A percentile compares a stretch with the other conserved stretches of the same genome.
Conservation (phyloP, 495 filamentous ascomycete species). For the Xylaria bambusicola region DNA sequence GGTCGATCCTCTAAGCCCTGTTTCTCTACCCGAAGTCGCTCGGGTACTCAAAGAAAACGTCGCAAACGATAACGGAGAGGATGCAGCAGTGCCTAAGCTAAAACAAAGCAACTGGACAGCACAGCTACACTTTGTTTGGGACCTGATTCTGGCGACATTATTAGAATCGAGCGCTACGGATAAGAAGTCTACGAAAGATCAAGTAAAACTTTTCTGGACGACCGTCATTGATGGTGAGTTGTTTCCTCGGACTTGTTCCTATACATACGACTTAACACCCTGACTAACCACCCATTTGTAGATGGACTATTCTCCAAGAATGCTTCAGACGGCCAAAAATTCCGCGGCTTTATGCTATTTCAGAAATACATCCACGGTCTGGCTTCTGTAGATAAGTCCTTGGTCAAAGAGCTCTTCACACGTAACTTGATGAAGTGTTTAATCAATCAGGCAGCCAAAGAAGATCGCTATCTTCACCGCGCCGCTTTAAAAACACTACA, state of each 20-base stretch:
- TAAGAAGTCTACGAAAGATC: conserved; percentile 37
- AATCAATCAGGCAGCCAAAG: conserved; percentile 81
- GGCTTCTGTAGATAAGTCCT: conserved; percentile 29
- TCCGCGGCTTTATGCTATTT: conserved; percentile 86
- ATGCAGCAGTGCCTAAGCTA: conserved; percentile 39
- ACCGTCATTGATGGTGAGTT: conserved; percentile 80
- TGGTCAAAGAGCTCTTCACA: conserved; percentile 62
- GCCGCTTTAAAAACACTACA: conserved; percentile 73
- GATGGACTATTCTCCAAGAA: conserved; percentile 78
- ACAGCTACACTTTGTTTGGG: conserved; percentile 87
- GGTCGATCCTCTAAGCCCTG: conserved; percentile 69
- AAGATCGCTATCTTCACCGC: conserved; percentile 81
- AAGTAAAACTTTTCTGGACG: conserved; percentile 84
- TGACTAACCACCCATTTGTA: conserved; percentile 38
- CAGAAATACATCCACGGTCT: conserved; percentile 63
- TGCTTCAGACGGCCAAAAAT: conserved; percentile 84
- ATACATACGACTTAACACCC: conserved; percentile 12
- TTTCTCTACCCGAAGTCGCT: conserved; percentile 63
- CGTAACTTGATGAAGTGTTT: conserved; percentile 80
- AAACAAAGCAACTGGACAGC: conserved; percentile 69
- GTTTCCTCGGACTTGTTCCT: background rate
- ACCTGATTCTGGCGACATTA: conserved; percentile 63
- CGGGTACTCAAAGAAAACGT: conserved; percentile 80
- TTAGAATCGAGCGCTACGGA: conserved; percentile 37
- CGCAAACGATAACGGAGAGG: conserved; percentile 50